A percentile compares a stretch with the other conserved stretches of the same genome.
phyloP scores from a whole-genome alignment of 805 yeast genomes.

The Lipomyces sp. region DNA sequence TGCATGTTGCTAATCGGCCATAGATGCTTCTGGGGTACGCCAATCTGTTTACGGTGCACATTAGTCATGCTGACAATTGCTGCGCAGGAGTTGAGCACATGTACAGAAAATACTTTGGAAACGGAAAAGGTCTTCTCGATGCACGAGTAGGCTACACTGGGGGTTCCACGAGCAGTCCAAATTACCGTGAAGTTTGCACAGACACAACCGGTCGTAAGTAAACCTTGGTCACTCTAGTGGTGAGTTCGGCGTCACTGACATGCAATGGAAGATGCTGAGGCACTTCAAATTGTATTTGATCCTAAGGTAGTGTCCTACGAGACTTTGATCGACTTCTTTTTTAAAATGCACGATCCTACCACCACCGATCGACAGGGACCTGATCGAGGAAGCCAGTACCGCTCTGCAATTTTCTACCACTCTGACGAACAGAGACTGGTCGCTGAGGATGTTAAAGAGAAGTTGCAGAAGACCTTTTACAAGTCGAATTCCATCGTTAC shows the following conservation, averaged over 20 bases:
- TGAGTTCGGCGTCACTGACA: slow-evolving; percentile 1
- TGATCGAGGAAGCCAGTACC: slow-evolving; percentile 86
- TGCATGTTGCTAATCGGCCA: neutral
- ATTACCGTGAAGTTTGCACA: slow-evolving; percentile 73
- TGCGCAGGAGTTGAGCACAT: slow-evolving; percentile 66
- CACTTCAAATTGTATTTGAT: slow-evolving; percentile 80
- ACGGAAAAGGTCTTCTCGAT: slow-evolving; percentile 67
- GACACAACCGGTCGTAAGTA: slow-evolving; percentile 64
- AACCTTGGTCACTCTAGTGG: neutral
- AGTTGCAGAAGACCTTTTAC: slow-evolving; percentile 75
- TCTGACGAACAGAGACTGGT: slow-evolving; percentile 53
- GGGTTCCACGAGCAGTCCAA: slow-evolving; percentile 60
- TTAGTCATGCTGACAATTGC: neutral
- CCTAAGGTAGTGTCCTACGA: slow-evolving; percentile 63
- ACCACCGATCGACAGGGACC: slow-evolving; percentile 82
- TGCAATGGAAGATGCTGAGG: slow-evolving; percentile 62
- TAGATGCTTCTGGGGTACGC: slow-evolving; percentile 53
- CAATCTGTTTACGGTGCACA: neutral
- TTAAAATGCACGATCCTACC: slow-evolving; percentile 94
- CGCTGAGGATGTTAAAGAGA: slow-evolving; percentile 54
- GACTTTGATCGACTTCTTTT: slow-evolving; percentile 80
- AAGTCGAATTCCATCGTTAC: slow-evolving; percentile 70
- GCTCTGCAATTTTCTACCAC: slow-evolving; percentile 78
- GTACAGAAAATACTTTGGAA: slow-evolving; percentile 68
- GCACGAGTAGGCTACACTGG: slow-evolving; percentile 90